Base-by-base conservation (phyloP, 345 rosid species). In the Dipteronia sinensis region DNA sequence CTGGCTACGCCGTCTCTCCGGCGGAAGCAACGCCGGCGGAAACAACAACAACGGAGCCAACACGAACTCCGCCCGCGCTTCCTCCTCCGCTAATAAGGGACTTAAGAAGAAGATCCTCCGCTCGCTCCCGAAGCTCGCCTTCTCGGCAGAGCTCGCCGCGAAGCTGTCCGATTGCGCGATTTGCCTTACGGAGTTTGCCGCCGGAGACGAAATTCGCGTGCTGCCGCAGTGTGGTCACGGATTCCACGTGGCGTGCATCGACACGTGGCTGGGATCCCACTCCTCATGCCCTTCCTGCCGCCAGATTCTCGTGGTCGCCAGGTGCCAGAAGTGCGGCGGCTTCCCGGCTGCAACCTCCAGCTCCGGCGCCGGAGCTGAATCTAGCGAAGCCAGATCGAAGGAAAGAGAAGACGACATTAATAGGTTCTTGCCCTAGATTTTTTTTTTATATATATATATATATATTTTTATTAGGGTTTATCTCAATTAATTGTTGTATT, bases 251-350 rank as follows among this genome's bases (percentile, higher is more conserved):
- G 75, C 77, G 38, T 96, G 99, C 78, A 92, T 96, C 42, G 98
- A 96, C 87, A 88, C 88, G 73, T 96, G 99, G 99, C 89, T 96
- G 0, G 95, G 91, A 12, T 89, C 98, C 25, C 98, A 89, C 86
- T 96, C 98, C 9, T 91, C 99, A 1, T 96, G 99, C 79, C 99
- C 98, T 19, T 96, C 97, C 0, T 93, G 97, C 89, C 97, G 97
- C 65, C 94, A 90, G 82, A 86, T 91, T 27, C 76, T 91, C 69
- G 90, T 80, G 27, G 91, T 89, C 19, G 70, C 89, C 25, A 78
- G 95, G 74, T 89, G 95, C 78, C 90, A 88, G 22, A 90, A 91
- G 86, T 93, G 95, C n/a, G 95, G 95, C 0, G 94, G 94, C 0
- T 59, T 90, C 40, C 92, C 96, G 17, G 81, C 80, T 20, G 76